Evolutionary conservation across 2,329 filamentous ascomycete genomes (phyloP).

Genomic region (Malbranchea cinnamomea): DNA sequence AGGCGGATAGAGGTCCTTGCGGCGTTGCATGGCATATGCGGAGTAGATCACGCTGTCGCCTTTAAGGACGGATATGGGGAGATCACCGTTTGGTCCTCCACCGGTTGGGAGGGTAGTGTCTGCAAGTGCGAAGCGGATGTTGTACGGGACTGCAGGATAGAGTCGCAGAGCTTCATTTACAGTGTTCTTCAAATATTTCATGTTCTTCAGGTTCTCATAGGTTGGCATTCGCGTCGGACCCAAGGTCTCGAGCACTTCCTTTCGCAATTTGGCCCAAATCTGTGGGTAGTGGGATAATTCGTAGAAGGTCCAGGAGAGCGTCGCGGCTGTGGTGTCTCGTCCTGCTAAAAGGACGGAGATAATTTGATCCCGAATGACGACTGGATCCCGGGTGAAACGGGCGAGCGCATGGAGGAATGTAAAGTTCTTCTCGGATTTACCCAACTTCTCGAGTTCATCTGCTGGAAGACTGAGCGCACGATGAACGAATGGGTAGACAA

Average conservation of each 20-base stretch:
- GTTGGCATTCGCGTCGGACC: constrained; percentile 8
- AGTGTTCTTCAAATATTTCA: constrained; percentile 15
- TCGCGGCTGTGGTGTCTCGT: constrained; percentile 35
- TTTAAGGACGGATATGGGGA: constrained; percentile 51
- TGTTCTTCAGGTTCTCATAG: constrained; percentile 13
- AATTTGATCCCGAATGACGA: constrained; percentile 58
- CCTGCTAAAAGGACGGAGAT: constrained; percentile 44
- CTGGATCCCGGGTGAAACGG: constrained; percentile 44
- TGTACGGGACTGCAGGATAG: constrained; percentile 33
- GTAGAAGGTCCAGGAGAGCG: constrained; percentile 17
- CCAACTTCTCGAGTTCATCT: constrained; percentile 41
- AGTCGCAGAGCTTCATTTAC: constrained; percentile 37
- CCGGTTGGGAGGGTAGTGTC: constrained; percentile 34
- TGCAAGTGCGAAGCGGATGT: constrained; percentile 24
- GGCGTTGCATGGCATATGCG: constrained; percentile 58
- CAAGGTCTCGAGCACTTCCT: constrained; percentile 13
- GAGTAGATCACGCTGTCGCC: constrained; percentile 52
- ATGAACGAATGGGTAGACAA: constrained; percentile 60
- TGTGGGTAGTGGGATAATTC: constrained; percentile 33
- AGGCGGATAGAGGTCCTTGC: constrained; percentile 43
- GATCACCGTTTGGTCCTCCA: constrained; percentile 44
- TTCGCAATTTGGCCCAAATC: constrained; percentile 23
- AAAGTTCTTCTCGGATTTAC: constrained; percentile 45
- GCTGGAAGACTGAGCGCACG: constrained; percentile 35
- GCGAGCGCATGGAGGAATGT: constrained; percentile 62